Base-by-base conservation (phyloP, 108 stramenopile genomes). In the Craspedostauros australis region DNA sequence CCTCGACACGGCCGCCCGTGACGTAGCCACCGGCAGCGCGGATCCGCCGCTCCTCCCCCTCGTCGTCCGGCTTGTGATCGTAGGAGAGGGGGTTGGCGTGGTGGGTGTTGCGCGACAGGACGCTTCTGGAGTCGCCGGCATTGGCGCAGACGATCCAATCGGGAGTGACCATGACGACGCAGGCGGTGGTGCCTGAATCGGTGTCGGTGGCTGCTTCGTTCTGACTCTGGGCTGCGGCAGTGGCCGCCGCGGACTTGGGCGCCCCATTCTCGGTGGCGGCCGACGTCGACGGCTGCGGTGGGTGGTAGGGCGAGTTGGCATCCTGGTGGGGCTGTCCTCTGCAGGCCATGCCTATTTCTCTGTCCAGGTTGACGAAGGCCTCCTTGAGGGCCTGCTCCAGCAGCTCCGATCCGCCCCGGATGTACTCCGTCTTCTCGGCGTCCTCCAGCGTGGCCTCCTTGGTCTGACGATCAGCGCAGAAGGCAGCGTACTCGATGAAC, bases 51-150 rank as follows among this genome's bases (percentile, higher is more conserved):
- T 61, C 40, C 68, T 95, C 94, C 21, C 57, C 57, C 41, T 75
- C 80, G 39, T 86, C 76, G 39, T 70, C 50, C 12, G 98, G 98
- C 62, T 99, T 99, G 67, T 99, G 98, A 77, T 99, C 98, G 52
- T 80, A 86, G 29, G 74, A 76, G 29, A 97, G 63, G 9, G 95
- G 86, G 20, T 84, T 95, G 32, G 54, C 7, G 87, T 93, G 28
- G 86, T 90, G 11, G 43, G 37, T 0, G 9, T 52, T 37, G 3
- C 56, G 43, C 41, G 46, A 54, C 24, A 39, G 50, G 38, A 61
- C 50, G 18, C 25, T 33, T 18, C 36, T 33, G 2, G 15, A 9
- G 27, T 60, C 25, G n/a, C 30, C 24, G 15, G 20, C 16, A 19
- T 39, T 36, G 3, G 27, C 25, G 33, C 93, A 94, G 30, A 97